Conservation (phyloP, 768 basidiomycete species). For the Suillus hirtellus region DNA sequence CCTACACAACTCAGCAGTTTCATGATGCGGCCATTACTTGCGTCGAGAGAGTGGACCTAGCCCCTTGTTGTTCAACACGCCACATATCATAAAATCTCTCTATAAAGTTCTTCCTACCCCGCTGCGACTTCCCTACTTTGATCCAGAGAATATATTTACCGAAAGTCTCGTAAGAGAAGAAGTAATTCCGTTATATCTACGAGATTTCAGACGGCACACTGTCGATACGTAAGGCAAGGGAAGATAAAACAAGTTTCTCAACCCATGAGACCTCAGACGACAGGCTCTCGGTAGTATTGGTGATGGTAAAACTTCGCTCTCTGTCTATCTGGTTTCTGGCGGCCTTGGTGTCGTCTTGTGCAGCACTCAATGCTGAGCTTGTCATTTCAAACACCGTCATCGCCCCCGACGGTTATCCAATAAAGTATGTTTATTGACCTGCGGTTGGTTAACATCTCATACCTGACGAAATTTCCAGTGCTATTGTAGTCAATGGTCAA, state of each 20-base stretch:
- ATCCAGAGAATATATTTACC: no score
- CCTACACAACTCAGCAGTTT: no score
- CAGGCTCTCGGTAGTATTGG: not conserved
- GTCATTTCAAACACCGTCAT: slow-evolving; percentile 27
- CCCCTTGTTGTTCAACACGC: no score
- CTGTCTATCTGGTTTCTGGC: not conserved
- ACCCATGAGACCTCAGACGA: not conserved
- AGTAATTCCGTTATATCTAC: no score
- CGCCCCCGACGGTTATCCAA: slow-evolving; percentile 34
- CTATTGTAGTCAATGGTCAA: slow-evolving; percentile 40
- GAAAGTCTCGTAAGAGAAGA: no score
- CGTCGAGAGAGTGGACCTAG: no score
- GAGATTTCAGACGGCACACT: no score
- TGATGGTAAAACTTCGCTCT: not conserved
- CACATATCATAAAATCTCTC: no score
- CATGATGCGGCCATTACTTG: no score
- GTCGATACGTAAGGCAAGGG: not conserved
- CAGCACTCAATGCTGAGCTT: slow-evolving; percentile 22
- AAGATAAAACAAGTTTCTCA: not conserved
- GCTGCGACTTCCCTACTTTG: no score
- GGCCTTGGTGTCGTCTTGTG: slow-evolving; percentile 15
- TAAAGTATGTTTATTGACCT: not conserved
- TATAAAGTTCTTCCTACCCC: no score
- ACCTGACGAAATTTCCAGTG: slow-evolving; percentile 12
- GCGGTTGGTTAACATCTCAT: not conserved